A percentile compares a stretch with the other conserved stretches of the same genome.
phyloP scores from a whole-genome alignment of 768 basidiomycete genomes.

The Heimioporus sp. region DNA sequence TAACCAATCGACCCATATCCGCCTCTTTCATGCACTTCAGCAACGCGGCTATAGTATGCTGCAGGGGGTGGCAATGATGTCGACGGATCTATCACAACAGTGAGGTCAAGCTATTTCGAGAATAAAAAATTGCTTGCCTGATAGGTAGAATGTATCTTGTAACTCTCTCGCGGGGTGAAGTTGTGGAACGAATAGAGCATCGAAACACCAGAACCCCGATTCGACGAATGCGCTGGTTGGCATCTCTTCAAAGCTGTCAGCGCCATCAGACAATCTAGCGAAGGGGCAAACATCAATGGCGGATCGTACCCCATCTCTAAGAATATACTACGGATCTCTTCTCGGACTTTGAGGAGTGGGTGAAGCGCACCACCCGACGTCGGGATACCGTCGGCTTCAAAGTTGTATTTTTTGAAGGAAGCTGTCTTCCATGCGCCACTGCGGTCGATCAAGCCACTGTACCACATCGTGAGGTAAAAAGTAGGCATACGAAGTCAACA shows the following conservation, averaged over 20 bases:
- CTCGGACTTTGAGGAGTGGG: slow-evolving; percentile 94
- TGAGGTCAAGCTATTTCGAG: background rate
- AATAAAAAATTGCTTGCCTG: slow-evolving; percentile 48
- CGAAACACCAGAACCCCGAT: slow-evolving; percentile 99
- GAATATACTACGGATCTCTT: slow-evolving; percentile 97
- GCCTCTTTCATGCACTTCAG: slow-evolving; percentile 80
- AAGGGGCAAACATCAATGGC: background rate
- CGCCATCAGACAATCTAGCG: background rate
- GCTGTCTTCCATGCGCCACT: slow-evolving; percentile 95
- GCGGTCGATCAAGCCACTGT: slow-evolving; percentile 3
- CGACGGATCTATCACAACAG: slow-evolving; percentile 63
- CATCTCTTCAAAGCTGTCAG: slow-evolving; percentile 92
- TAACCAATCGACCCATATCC: slow-evolving; percentile 95
- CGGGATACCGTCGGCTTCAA: slow-evolving; percentile 91
- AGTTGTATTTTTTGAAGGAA: slow-evolving; percentile 97
- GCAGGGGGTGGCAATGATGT: slow-evolving; percentile 70
- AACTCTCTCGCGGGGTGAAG: slow-evolving; percentile 97
- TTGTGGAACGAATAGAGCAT: slow-evolving; percentile 96
- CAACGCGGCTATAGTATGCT: slow-evolving; percentile 84
- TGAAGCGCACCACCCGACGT: slow-evolving; percentile 91
- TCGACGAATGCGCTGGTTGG: slow-evolving; percentile 95
- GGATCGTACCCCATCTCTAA: slow-evolving; percentile 92
- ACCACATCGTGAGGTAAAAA: background rate
- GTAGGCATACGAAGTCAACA: slow-evolving; percentile 77
- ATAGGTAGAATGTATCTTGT: slow-evolving; percentile 98